A percentile compares a stretch with the other conserved stretches of the same genome.
These are phyloP conservation scores for Colletotrichum tropicale DNA, from an alignment of 2,329 filamentous ascomycete genomes.

Conservation along the genomic window DNA sequence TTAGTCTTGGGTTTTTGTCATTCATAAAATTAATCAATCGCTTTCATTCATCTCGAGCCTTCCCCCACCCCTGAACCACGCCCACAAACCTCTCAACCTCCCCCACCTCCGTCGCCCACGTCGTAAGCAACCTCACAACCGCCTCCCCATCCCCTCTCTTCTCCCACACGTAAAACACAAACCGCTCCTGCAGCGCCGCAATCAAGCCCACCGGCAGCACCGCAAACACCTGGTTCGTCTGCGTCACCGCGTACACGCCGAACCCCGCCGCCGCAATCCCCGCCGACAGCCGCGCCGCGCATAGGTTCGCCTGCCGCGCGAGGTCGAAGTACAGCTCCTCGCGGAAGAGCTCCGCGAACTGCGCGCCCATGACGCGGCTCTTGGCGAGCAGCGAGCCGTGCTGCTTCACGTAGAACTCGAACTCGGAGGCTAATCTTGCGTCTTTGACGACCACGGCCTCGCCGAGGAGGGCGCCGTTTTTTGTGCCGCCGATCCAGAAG, in stretches of 20 bases:
- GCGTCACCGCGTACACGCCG: conserved; percentile 44
- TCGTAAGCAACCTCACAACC: conserved; percentile 51
- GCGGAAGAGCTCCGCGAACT: conserved; percentile 54
- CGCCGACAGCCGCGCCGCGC: conserved; percentile 46
- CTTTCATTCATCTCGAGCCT: background rate
- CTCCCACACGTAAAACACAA: conserved; percentile 54
- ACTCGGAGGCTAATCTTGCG: conserved; percentile 43
- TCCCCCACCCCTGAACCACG: conserved; percentile 23
- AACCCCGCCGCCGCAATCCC: conserved; percentile 48
- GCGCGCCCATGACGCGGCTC: conserved; percentile 50
- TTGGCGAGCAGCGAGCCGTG: conserved; percentile 56
- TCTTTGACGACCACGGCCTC: conserved; percentile 55
- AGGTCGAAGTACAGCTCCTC: conserved; percentile 50
- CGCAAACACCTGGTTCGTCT: conserved; percentile 58
- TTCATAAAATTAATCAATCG: background rate
- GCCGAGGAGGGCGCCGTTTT: conserved; percentile 54
- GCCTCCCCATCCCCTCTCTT: conserved; percentile 39
- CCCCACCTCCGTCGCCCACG: conserved; percentile 50
- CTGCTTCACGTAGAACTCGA: conserved; percentile 56
- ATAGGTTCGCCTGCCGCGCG: conserved; percentile 46
- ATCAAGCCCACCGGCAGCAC: conserved; percentile 43
- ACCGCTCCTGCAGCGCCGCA: conserved; percentile 42
- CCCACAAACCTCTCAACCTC: conserved; percentile 43
- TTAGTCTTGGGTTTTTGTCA: background rate
- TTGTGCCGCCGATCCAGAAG: conserved; percentile 60